phyloP scores from a whole-genome alignment of 495 filamentous ascomycete species.

The Neurospora sp. region DNA sequence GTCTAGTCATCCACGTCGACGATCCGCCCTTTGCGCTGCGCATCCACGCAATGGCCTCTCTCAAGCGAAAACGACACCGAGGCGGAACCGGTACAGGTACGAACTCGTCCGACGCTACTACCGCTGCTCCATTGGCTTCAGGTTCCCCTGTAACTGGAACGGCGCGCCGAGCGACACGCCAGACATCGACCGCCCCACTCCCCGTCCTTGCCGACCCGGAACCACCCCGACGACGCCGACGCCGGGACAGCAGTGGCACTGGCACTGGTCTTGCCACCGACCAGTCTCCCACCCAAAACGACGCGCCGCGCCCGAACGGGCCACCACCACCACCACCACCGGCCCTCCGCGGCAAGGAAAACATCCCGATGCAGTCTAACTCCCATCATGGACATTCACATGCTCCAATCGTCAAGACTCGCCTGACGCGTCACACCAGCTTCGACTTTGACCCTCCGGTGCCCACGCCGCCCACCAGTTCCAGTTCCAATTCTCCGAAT shows the following conservation, averaged over 20 bases:
- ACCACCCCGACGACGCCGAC: constrained; percentile 25
- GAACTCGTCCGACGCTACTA: not conserved
- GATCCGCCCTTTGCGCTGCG: not conserved
- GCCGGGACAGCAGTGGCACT: constrained; percentile 7
- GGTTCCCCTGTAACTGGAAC: constrained; percentile 2
- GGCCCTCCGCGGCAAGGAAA: constrained; percentile 17
- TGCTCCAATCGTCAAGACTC: constrained; percentile 5
- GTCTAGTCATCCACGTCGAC: not conserved
- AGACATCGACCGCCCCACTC: constrained; percentile 24
- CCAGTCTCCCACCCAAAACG: not conserved
- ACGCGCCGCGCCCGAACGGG: not conserved
- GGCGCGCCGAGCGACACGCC: constrained; percentile 34
- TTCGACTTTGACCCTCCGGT: not conserved
- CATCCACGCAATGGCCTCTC: constrained; percentile 23
- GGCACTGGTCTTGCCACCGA: constrained; percentile 1
- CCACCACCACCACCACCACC: not conserved
- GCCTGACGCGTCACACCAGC: constrained; percentile 12
- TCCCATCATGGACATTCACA: not conserved
- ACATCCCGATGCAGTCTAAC: constrained; percentile 14
- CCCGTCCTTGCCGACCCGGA: constrained; percentile 20
- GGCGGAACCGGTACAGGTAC: constrained; percentile 3
- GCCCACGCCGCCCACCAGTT: not conserved
- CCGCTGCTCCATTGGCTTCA: constrained; percentile 5
- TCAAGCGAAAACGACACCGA: constrained; percentile 32
- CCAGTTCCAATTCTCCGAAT: not conserved